These are phyloP conservation scores for Pseudopyricularia cyperi DNA, from an alignment of 2,329 filamentous ascomycete genomes.

Conservation along the genomic window DNA sequence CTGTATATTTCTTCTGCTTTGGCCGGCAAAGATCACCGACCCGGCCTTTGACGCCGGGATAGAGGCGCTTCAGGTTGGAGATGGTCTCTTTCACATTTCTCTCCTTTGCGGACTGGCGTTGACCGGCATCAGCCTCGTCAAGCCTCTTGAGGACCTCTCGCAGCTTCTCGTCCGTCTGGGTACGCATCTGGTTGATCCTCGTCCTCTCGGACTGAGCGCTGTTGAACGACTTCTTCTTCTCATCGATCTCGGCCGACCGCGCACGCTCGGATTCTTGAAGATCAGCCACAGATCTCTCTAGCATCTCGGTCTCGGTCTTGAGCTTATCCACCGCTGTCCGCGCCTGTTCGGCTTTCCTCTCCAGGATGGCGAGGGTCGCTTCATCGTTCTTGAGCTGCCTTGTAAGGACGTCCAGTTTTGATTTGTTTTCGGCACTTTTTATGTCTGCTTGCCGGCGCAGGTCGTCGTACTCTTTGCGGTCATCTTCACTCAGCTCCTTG, in stretches of 20 bases:
- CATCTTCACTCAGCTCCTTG: constrained; percentile 69
- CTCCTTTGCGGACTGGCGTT: constrained; percentile 76
- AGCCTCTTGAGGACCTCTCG: constrained; percentile 69
- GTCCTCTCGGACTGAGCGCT: constrained; percentile 72
- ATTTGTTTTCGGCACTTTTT: constrained; percentile 67
- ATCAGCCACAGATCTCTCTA: constrained; percentile 54
- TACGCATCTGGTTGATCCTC: constrained; percentile 66
- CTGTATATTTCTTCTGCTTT: constrained; percentile 93
- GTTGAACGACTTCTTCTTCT: constrained; percentile 86
- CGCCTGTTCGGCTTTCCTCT: constrained; percentile 71
- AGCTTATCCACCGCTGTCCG: constrained; percentile 63
- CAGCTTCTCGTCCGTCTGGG: constrained; percentile 85
- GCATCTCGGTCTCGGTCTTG: constrained; percentile 54
- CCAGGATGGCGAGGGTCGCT: constrained; percentile 78
- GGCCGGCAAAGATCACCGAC: constrained; percentile 87
- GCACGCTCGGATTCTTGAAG: constrained; percentile 52
- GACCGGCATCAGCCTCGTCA: constrained; percentile 73
- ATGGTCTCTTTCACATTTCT: constrained; percentile 70
- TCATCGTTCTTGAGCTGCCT: constrained; percentile 86
- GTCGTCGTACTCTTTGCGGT: constrained; percentile 79
- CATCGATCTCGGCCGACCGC: constrained; percentile 63
- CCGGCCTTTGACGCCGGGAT: constrained; percentile 80
- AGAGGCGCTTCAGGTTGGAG: constrained; percentile 75
- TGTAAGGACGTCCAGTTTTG: constrained; percentile 72
- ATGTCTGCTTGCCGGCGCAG: constrained; percentile 77